A percentile compares a stretch with the other conserved stretches of the same genome.
phyloP scores from a whole-genome alignment of 495 filamentous ascomycete species.

The Parathielavia appendiculata region DNA sequence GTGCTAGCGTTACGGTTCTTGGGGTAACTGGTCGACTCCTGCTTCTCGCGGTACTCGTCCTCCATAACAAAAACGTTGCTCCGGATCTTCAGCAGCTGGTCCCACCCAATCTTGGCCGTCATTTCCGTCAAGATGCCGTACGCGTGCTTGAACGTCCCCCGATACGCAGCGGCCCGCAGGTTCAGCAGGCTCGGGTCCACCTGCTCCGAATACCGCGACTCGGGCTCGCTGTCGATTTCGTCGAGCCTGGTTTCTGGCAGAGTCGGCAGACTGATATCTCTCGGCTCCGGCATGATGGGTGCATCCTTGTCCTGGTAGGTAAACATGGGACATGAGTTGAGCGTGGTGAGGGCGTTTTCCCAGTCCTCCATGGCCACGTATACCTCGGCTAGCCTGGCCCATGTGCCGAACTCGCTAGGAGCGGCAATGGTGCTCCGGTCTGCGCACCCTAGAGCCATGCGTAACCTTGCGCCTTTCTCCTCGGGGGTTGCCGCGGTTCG shows the following conservation, averaged over 20 bases:
- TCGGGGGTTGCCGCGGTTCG: constrained; percentile 41
- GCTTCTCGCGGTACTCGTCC: constrained; percentile 94
- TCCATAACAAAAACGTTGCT: constrained; percentile 99
- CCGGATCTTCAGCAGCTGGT: constrained; percentile 84
- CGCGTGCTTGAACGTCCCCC: constrained; percentile 90
- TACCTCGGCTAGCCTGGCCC: constrained; percentile 88
- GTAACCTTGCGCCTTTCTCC: constrained; percentile 53
- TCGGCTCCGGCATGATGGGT: constrained; percentile 86
- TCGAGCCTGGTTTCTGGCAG: constrained; percentile 87
- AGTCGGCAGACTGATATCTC: constrained; percentile 77
- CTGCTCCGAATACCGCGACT: constrained; percentile 71
- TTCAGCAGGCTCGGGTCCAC: constrained; percentile 84
- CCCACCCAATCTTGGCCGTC: constrained; percentile 94
- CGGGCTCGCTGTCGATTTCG: constrained; percentile 86
- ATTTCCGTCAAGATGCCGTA: constrained; percentile 93
- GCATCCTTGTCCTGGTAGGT: constrained; percentile 98
- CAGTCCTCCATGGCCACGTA: constrained; percentile 90
- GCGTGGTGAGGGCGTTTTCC: constrained; percentile 84
- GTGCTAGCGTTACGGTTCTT: constrained; percentile 68
- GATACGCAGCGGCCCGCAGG: constrained; percentile 79
- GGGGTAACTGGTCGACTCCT: constrained; percentile 52
- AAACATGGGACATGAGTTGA: constrained; percentile 99
- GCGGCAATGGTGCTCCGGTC: constrained; percentile 91
- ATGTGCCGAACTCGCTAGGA: constrained; percentile 94
- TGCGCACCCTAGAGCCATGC: constrained; percentile 86